These are phyloP conservation scores for Claviceps pazoutovae DNA, from an alignment of 2,329 filamentous ascomycete species.

Conservation along the genomic window DNA sequence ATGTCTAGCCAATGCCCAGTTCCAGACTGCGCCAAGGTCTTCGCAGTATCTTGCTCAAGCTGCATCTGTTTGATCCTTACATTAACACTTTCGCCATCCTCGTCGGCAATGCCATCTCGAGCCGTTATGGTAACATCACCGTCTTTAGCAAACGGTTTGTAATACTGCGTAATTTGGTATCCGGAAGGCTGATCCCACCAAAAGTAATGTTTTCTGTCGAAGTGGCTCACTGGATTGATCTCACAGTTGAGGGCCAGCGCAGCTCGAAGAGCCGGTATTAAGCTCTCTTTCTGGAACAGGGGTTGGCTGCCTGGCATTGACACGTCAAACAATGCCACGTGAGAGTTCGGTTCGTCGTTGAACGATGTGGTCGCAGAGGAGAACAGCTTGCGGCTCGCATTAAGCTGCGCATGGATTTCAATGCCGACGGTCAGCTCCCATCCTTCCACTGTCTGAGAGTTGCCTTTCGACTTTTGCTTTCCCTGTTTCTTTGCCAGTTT, in stretches of 20 bases:
- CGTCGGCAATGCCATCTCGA: slow-evolving; percentile 65
- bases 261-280: slow-evolving; percentile 82
- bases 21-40: slow-evolving; percentile 67
- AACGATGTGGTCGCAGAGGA: slow-evolving; percentile 54
- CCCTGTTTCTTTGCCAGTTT: slow-evolving; percentile 57
- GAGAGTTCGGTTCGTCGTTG: slow-evolving; percentile 63
- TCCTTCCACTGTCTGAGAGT: slow-evolving; percentile 40
- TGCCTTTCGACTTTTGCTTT: slow-evolving; percentile 30
- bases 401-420: slow-evolving; percentile 93
- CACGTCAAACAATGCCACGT: slow-evolving; percentile 77
- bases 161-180: slow-evolving; percentile 97
- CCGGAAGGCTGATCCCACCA: slow-evolving; percentile 95
- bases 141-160: slow-evolving; percentile 55
- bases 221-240: slow-evolving; percentile 63
- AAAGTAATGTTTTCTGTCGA: slow-evolving; percentile 97
- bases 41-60: slow-evolving; percentile 95
- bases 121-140: slow-evolving; percentile 57
- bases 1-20: slow-evolving; percentile 74
- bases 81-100: slow-evolving; percentile 55
- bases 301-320: slow-evolving; percentile 85
- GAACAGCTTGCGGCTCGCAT: slow-evolving; percentile 80
- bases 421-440: slow-evolving; percentile 96
- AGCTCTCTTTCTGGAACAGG: slow-evolving; percentile 64
- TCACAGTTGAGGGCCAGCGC: slow-evolving; percentile 72
- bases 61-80: slow-evolving; percentile 89